Evolutionary conservation across 495 filamentous ascomycete genomes (phyloP), one percentile per base, ranked within the genome.

Genomic region (Hyaloscypha hepaticicola): DNA sequence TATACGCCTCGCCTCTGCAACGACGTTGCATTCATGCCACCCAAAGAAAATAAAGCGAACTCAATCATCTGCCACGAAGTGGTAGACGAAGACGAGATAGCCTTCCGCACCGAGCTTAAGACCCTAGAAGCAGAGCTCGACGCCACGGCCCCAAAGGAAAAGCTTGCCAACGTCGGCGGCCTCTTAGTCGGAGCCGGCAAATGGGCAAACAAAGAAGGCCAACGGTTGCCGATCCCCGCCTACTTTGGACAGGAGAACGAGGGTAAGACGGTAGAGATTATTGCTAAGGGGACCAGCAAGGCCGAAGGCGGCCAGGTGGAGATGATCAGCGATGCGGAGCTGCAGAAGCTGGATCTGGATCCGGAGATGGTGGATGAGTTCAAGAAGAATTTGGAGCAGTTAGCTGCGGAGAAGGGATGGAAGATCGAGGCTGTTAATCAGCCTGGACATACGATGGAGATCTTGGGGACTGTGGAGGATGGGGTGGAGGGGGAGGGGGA

Each of bases 1-100:
- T 90, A 97, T 72, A 99, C 95, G 0, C 92, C 95, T 3, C 86
- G 94, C 1, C 85, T 99, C 51, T 99, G 95, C 75, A 88, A 90
- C 72, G 95, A 99, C 67, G 87, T 93, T 25, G 93, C 94, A 6
- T 99, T 99, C 76, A 80, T 91, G 45, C 93, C 94, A 9, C 91
- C 93, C 1, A 88, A 92, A 63, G 86, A 91, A 58, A 89, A 88
- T 64, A 86, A 87, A 59, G 87, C 92, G 6, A 86, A 96, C 72
- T 72, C 83, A 2, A 92, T 99, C 34, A 84, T 85, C 63, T 99
- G 95, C 71, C 83, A 84, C 76, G 66, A 74, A 75, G 55, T 58
- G 76, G 69, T 78, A 28, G 77, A 78, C 24, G 78, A 76, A 4
- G 75, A 78, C 11, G 70, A 69, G 16, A 19, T 72, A 1, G 31